These are phyloP conservation scores for Saccharomyces pastorianus DNA, from an alignment of 1,139 yeast species.

Conservation along the genomic window DNA sequence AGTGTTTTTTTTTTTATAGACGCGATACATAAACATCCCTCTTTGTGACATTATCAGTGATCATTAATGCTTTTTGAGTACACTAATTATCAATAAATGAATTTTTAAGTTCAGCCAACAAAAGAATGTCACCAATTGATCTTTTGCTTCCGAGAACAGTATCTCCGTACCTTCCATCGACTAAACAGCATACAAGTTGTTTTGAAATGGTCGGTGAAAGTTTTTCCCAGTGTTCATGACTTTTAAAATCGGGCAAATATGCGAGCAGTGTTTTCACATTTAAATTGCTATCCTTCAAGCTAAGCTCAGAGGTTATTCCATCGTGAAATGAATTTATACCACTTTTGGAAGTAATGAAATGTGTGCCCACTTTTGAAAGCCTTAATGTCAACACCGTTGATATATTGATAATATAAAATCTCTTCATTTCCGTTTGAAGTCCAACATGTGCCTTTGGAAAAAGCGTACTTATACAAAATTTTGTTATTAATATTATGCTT, in stretches of 20 bases:
- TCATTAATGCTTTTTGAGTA: too few relatives aligned
- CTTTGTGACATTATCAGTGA: background rate
- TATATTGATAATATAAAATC: slow-evolving; percentile 14
- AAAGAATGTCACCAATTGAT: slow-evolving; percentile 7
- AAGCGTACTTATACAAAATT: slow-evolving; percentile 15
- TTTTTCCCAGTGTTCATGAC: slow-evolving; percentile 3
- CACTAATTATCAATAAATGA: background rate
- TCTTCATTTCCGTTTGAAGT: background rate
- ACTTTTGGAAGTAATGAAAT: slow-evolving; percentile 17
- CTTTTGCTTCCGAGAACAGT: slow-evolving; percentile 4
- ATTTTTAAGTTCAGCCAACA: slow-evolving; percentile 1
- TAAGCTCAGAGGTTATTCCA: slow-evolving; percentile 19
- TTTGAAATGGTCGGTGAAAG: slow-evolving; percentile 5
- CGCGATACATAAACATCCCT: too few relatives aligned
- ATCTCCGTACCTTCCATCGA: slow-evolving; percentile 5
- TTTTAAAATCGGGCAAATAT: slow-evolving; percentile 9
- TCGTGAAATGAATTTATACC: slow-evolving; percentile 25
- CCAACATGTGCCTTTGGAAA: slow-evolving; percentile 8
- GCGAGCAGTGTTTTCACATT: slow-evolving; percentile 12
- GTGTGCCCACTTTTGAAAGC: slow-evolving; percentile 9
- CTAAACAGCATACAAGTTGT: background rate
- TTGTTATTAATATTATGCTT: slow-evolving; percentile 19
- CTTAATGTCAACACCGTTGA: slow-evolving; percentile 9
- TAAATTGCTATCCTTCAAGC: background rate
- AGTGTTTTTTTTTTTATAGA: too few relatives aligned